Percentiles rank a stretch among this genome's conserved stretches.
phyloP scores from a whole-genome alignment of 2,329 filamentous ascomycete species.

The Xylariaceae sp. region DNA sequence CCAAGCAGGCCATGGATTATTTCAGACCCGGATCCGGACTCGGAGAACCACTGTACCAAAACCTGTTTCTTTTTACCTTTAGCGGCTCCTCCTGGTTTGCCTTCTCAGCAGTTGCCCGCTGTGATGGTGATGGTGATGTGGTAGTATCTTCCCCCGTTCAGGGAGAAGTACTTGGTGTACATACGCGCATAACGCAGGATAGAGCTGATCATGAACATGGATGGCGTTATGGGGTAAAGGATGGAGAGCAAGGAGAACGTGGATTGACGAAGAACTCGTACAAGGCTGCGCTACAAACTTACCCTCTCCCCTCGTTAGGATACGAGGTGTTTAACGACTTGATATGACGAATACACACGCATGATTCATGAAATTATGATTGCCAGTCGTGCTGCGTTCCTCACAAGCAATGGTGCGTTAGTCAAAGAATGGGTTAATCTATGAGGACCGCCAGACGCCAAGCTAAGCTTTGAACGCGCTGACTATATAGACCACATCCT shows the following conservation, averaged over 20 bases:
- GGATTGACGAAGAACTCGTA: constrained; percentile 9
- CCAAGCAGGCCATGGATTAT: neutral
- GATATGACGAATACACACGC: constrained; percentile 34
- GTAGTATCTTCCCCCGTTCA: neutral
- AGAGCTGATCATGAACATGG: constrained; percentile 12
- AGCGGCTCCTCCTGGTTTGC: neutral
- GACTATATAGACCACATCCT: constrained; percentile 72
- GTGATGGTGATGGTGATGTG: constrained; percentile 1
- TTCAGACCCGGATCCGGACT: constrained; percentile 6
- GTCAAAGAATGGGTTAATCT: constrained; percentile 30
- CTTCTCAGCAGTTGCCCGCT: constrained; percentile 3
- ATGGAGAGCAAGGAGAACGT: constrained; percentile 12
- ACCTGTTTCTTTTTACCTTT: constrained; percentile 19
- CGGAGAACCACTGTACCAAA: constrained; percentile 18
- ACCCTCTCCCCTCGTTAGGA: constrained; percentile 1
- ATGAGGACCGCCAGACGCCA: neutral
- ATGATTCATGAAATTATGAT: constrained; percentile 31
- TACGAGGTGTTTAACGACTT: constrained; percentile 24
- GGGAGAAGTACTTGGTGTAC: constrained; percentile 8
- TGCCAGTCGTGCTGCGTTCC: neutral
- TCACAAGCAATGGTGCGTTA: neutral
- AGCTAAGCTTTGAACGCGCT: constrained; percentile 65
- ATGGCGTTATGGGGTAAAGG: constrained; percentile 33
- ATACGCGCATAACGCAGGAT: constrained; percentile 1
- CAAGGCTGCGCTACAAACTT: constrained; percentile 2